phyloP scores from a whole-genome alignment of 345 rosid species.

The Orychophragmus violaceus region DNA sequence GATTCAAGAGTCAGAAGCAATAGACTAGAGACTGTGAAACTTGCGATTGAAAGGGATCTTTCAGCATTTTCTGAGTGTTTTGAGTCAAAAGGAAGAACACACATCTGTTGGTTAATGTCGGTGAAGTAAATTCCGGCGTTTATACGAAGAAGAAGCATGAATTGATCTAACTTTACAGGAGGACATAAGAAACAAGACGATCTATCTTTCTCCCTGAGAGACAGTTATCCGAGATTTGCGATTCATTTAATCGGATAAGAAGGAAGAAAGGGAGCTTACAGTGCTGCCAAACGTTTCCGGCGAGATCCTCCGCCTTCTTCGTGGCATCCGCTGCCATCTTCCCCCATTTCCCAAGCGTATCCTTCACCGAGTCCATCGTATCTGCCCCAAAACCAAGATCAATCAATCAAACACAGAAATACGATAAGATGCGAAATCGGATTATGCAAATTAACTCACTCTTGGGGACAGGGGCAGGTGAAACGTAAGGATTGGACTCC shows the following conservation, averaged over 20 bases:
- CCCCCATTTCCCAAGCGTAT: conserved; percentile 76
- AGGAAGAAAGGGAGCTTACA: conserved; percentile 31
- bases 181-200: neutral
- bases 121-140: no score
- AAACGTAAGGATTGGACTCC: conserved; percentile 77
- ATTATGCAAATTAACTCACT: conserved; percentile 32
- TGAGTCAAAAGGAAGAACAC: no score
- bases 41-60: no score
- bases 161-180: no score
- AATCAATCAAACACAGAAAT: neutral
- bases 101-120: no score
- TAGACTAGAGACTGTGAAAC: no score
- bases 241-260: neutral
- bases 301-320: conserved; percentile 89
- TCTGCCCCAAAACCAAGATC: conserved; percentile 33
- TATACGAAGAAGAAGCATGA: no score
- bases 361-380: conserved; percentile 79
- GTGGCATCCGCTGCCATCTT: conserved; percentile 89
- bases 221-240: neutral
- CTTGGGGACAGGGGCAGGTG: conserved; percentile 51
- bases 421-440: neutral
- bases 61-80: no score
- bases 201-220: no score
- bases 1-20: neutral
- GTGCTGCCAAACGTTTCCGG: conserved; percentile 90